phyloP scores from a whole-genome alignment of 257 asterid genomes.

The Solanum corneliomulleri region DNA sequence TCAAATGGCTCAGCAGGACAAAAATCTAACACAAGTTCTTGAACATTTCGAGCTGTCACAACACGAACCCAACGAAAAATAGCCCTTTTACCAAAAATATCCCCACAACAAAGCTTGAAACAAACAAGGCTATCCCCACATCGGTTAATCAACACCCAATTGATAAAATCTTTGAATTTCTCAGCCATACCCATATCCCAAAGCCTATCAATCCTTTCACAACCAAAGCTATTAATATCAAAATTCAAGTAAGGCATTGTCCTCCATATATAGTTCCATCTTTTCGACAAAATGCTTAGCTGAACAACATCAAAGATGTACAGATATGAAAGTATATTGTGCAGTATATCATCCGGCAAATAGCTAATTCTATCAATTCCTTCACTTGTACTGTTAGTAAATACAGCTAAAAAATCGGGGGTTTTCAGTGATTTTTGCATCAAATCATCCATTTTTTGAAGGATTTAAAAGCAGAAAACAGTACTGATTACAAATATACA shows the following conservation, averaged over 20 bases:
- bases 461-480: not conserved
- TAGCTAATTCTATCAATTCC: not conserved
- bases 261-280: not conserved
- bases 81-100: not conserved
- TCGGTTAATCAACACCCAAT: not conserved
- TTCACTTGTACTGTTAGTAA: not conserved
- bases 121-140: not conserved
- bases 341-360: not conserved
- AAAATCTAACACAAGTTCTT: not conserved
- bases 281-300: not conserved
- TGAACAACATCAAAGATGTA: not conserved
- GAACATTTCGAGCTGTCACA: not conserved
- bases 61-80: not conserved
- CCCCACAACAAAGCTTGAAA: not conserved
- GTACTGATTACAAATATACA: not conserved
- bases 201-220: not conserved
- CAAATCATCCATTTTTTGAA: not conserved
- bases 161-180: not conserved
- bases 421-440: not conserved
- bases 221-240: not conserved
- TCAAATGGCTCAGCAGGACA: not conserved
- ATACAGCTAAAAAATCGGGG: not conserved
- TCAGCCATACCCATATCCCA: not conserved
- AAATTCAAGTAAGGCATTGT: not conserved
- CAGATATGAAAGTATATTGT: not conserved